Base-by-base conservation (phyloP, 2,329 filamentous ascomycete genomes). In the Hypoxylon sp. region DNA sequence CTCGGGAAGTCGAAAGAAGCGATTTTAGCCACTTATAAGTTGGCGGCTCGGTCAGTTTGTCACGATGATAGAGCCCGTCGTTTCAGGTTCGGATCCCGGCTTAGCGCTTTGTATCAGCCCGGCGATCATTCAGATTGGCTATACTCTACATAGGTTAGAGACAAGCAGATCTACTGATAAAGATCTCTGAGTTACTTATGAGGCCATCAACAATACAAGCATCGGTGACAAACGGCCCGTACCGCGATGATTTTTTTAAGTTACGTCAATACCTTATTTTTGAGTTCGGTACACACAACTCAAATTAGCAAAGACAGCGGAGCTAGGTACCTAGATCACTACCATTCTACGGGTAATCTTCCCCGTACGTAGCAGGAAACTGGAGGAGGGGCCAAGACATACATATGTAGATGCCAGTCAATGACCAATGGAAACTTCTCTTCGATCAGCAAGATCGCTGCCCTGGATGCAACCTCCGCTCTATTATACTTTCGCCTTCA, bases 311-410 rank as follows among this genome's bases (percentile, higher is more conserved):
- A 43, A 53, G 56, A 61, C 34, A 34, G 30, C 6, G 25, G 6
- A 27, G n/a, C n/a, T n/a, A 27, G 52, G 51, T n/a, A n/a, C n/a
- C n/a, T n/a, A 46, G 43, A 64, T 67, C 47, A 45, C 30, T 61
- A 55, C 51, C 51, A 60, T 50, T 63, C 45, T 51, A 52, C 58
- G 66, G 66, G 46, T 63, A 65, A 63, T 60, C 48, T 60, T 50
- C 54, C 57, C 30, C 32, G 45, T 61, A 50, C 57, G 25, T 58
- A 41, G 55, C 23, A 43, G 52, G 39, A 65, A 64, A 55, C 39
- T 41, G 14, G 46, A 51, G 16, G 51, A 54, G 39, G 57, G 57
- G 32, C 21, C 37, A 45, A 47, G 47, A 19, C 12, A 37, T 37
- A 47, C 25, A 3, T 3, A 6, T 6, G 25, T 6, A 39, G 37